Conservation (phyloP, 805 yeast genomes). For the Torulaspora delbrueckii region DNA sequence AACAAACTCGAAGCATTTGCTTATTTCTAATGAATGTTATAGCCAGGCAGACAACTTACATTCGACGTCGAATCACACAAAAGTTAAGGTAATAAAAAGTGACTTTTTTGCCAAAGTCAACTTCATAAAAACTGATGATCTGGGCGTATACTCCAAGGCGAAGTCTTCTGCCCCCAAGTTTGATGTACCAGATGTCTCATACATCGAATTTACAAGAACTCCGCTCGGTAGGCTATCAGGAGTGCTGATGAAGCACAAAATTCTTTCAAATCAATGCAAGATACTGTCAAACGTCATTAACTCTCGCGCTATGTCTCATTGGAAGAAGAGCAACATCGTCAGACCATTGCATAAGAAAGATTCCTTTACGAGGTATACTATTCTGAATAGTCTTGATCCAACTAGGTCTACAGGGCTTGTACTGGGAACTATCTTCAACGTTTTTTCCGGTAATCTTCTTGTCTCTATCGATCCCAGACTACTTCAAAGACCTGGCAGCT, state of each 20-base stretch:
- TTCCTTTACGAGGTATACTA: slow-evolving; percentile 43
- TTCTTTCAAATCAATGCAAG: slow-evolving; percentile 83
- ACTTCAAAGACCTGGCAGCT: slow-evolving; percentile 77
- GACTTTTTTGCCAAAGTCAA: slow-evolving; percentile 30
- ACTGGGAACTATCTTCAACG: slow-evolving; percentile 70
- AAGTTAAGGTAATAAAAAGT: slow-evolving; percentile 30
- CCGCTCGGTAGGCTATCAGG: slow-evolving; percentile 92
- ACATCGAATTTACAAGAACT: slow-evolving; percentile 85
- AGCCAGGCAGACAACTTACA: slow-evolving; percentile 67
- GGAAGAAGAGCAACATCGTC: slow-evolving; percentile 46
- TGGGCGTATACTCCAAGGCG: slow-evolving; percentile 65
- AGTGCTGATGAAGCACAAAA: slow-evolving; percentile 85
- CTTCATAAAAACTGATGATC: slow-evolving; percentile 68
- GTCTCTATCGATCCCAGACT: slow-evolving; percentile 73
- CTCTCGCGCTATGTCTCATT: slow-evolving; percentile 44
- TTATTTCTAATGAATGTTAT: slow-evolving; percentile 74
- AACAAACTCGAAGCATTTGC: slow-evolving; percentile 71
- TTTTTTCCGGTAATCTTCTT: slow-evolving; percentile 77
- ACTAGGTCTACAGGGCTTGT: slow-evolving; percentile 83
- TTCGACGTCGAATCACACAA: slow-evolving; percentile 37
- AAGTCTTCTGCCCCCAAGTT: slow-evolving; percentile 57
- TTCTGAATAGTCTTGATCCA: slow-evolving; percentile 61
- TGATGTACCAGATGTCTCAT: slow-evolving; percentile 80
- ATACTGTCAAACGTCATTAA: slow-evolving; percentile 64
- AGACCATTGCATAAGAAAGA: slow-evolving; percentile 37